phyloP scores from a whole-genome alignment of 768 basidiomycete species.

The Lenzites betulinus region DNA sequence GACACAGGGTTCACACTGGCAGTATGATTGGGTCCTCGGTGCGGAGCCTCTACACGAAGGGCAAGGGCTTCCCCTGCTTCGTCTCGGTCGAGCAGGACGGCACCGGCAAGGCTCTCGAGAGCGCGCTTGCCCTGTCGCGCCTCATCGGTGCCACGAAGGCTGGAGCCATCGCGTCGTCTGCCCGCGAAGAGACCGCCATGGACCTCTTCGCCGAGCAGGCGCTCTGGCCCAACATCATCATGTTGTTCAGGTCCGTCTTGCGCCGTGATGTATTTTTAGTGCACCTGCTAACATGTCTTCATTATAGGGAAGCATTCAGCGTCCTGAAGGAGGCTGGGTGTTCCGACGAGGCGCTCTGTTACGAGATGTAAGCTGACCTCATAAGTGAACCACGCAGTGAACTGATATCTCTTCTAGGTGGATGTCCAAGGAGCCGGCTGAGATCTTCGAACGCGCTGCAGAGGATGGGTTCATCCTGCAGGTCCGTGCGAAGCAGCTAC shows the following conservation, averaged over 20 bases:
- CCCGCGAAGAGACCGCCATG: constrained; percentile 64
- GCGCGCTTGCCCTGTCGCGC: constrained; percentile 54
- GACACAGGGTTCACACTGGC: too few relatives aligned
- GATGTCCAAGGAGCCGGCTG: constrained; percentile 74
- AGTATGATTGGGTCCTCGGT: constrained; percentile 73
- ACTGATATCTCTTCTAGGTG: constrained; percentile 42
- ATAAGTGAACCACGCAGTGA: neutral
- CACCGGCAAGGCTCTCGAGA: constrained; percentile 45
- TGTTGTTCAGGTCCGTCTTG: constrained; percentile 50
- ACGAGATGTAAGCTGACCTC: constrained; percentile 53
- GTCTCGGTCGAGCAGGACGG: constrained; percentile 67
- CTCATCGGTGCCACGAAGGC: constrained; percentile 64
- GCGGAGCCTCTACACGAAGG: constrained; percentile 58
- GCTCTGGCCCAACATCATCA: constrained; percentile 68
- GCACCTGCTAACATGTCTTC: neutral
- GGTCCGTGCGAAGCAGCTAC: constrained; percentile 32
- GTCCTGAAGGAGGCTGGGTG: constrained; percentile 65
- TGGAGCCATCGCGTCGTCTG: constrained; percentile 64
- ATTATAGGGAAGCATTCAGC: constrained; percentile 55
- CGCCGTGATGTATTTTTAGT: too few relatives aligned
- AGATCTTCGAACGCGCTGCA: constrained; percentile 67
- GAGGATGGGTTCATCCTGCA: constrained; percentile 66
- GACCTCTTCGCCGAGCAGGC: constrained; percentile 67
- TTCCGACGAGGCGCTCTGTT: constrained; percentile 66
- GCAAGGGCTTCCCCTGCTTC: constrained; percentile 65